Evolutionary conservation across 129 eudicot genomes (phyloP).

Genomic region (Sambucus nigra): DNA sequence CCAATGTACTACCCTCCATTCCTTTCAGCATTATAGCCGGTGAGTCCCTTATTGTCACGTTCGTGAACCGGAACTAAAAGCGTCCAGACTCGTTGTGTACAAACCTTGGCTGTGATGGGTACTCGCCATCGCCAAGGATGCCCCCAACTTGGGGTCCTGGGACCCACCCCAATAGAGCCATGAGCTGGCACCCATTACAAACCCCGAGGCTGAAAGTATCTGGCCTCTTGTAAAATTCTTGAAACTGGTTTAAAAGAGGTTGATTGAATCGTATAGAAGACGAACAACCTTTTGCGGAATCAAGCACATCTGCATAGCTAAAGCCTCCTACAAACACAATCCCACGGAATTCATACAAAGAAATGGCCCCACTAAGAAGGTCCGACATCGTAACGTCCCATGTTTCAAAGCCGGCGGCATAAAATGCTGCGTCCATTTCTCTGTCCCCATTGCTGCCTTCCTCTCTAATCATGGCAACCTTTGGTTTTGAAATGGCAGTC

Average conservation of each 20-base stretch:
- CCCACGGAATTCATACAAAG: slow-evolving; percentile 48
- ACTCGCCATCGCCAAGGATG: slow-evolving; percentile 56
- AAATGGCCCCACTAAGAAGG: slow-evolving; percentile 50
- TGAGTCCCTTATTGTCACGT: slow-evolving; percentile 63
- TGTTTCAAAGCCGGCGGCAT: slow-evolving; percentile 74
- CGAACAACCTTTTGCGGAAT: slow-evolving; percentile 96
- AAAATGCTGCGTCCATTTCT: slow-evolving; percentile 89
- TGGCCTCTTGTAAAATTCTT: slow-evolving; percentile 56
- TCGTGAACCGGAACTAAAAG: slow-evolving; percentile 82
- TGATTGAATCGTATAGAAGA: slow-evolving; percentile 84
- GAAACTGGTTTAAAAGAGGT: slow-evolving; percentile 72
- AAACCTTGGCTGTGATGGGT: slow-evolving; percentile 83
- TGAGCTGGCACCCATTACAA: slow-evolving; percentile 98
- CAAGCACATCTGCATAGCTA: slow-evolving; percentile 95
- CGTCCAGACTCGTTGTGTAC: slow-evolving; percentile 82
- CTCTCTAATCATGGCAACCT: slow-evolving; percentile 84
- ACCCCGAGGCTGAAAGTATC: slow-evolving; percentile 94
- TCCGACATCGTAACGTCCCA: slow-evolving; percentile 85
- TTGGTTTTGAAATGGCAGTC: slow-evolving; percentile 47
- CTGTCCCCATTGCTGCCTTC: slow-evolving; percentile 95
- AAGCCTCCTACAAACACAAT: slow-evolving; percentile 91
- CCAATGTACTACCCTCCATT: slow-evolving; percentile 91
- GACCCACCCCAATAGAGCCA: slow-evolving; percentile 97
- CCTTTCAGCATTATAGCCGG: slow-evolving; percentile 84
- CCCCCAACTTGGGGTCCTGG: slow-evolving; percentile 84